A percentile compares a stretch with the other conserved stretches of the same genome.
Evolutionary conservation across 2,329 filamentous ascomycete species (phyloP).

Genomic region (Seiridium cupressi): DNA sequence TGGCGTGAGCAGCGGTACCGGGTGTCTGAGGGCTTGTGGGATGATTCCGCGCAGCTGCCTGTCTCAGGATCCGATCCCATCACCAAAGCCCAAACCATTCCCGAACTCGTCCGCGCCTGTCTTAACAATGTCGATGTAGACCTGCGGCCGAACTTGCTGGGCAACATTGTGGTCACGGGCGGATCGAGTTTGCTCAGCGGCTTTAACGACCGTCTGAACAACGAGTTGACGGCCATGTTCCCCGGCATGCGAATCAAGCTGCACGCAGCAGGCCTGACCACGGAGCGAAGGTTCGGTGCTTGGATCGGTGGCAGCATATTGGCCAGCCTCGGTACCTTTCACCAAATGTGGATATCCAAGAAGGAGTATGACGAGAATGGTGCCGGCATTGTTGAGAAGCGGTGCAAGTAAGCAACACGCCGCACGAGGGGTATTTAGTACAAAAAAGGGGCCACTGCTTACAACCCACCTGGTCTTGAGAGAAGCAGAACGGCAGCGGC

Average conservation of each 20-base stretch:
- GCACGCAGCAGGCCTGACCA: slow-evolving; percentile 80
- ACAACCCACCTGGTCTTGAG: not conserved
- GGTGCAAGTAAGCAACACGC: slow-evolving; percentile 69
- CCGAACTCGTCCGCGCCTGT: slow-evolving; percentile 75
- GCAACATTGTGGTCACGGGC: slow-evolving; percentile 91
- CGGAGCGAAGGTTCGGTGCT: slow-evolving; percentile 85
- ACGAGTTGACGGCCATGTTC: slow-evolving; percentile 77
- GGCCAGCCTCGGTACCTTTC: slow-evolving; percentile 92
- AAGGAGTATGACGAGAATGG: slow-evolving; percentile 99
- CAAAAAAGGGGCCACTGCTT: too few relatives aligned
- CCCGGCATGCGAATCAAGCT: slow-evolving; percentile 86
- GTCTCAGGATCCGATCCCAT: slow-evolving; percentile 42
- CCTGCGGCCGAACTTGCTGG: slow-evolving; percentile 76
- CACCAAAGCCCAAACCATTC: slow-evolving; percentile 76
- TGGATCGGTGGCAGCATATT: slow-evolving; percentile 98
- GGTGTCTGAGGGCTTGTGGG: slow-evolving; percentile 87
- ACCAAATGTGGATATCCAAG: slow-evolving; percentile 98
- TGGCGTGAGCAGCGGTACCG: slow-evolving; percentile 87
- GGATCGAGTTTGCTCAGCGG: slow-evolving; percentile 85
- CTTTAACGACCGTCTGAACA: slow-evolving; percentile 86
- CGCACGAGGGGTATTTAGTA: too few relatives aligned
- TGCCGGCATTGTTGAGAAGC: slow-evolving; percentile 85
- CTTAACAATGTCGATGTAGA: slow-evolving; percentile 85
- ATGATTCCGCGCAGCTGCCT: slow-evolving; percentile 71
- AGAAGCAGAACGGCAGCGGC: not conserved